Conservation (phyloP, 352 stramenopile genomes). For the Pythium grandisporangium region DNA sequence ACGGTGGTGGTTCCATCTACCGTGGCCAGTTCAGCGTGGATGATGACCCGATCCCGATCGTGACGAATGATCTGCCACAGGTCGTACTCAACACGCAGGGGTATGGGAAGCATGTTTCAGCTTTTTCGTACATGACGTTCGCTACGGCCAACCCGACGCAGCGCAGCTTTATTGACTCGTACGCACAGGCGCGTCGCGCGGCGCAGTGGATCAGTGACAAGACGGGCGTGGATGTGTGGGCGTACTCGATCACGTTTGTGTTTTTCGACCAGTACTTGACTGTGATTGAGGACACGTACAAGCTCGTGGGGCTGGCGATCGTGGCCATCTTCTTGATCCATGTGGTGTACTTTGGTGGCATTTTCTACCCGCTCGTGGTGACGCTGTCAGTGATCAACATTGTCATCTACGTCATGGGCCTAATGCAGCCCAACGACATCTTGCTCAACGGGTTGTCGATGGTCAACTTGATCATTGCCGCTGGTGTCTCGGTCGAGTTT, state of each 20-base stretch:
- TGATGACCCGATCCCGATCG: constrained; percentile 29
- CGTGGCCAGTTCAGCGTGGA: constrained; percentile 63
- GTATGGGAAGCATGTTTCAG: constrained; percentile 41
- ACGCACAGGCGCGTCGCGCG: constrained; percentile 44
- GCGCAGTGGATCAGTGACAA: constrained; percentile 58
- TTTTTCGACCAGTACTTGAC: constrained; percentile 69
- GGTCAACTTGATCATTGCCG: constrained; percentile 67
- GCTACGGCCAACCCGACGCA: constrained; percentile 29
- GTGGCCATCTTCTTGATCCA: constrained; percentile 38
- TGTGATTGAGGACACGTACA: constrained; percentile 37
- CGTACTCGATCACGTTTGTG: constrained; percentile 47
- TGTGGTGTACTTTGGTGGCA: constrained; percentile 30
- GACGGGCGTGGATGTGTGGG: constrained; percentile 60
- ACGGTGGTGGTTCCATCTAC: constrained; percentile 54
- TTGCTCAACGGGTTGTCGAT: constrained; percentile 78
- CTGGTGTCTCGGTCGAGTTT: constrained; percentile 74
- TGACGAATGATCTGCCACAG: constrained; percentile 13
- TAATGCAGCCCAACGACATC: constrained; percentile 53
- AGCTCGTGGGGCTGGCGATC: constrained; percentile 36
- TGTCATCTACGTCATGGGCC: constrained; percentile 44
- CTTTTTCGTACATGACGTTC: constrained; percentile 61
- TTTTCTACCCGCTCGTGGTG: constrained; percentile 38
- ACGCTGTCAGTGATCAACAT: constrained; percentile 31
- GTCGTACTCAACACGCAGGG: constrained; percentile 38
- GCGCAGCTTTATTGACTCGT: constrained; percentile 27